These are phyloP conservation scores for Chrysoporthe austroafricana DNA, from an alignment of 2,329 filamentous ascomycete species.

Conservation along the genomic window DNA sequence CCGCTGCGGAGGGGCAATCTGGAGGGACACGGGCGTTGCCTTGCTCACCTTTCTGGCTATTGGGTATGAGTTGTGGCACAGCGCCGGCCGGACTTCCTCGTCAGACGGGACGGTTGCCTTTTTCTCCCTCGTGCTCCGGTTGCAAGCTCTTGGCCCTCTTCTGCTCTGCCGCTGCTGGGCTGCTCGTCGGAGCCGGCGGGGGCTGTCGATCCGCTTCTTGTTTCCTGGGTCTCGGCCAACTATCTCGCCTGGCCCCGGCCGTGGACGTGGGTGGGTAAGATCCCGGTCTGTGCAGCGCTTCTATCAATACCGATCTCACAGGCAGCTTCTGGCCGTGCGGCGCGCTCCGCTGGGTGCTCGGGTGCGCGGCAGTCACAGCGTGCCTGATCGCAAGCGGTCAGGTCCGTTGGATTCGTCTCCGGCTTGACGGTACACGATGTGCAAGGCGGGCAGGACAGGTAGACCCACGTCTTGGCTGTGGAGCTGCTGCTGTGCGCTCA, in stretches of 20 bases:
- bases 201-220: no score
- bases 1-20: background rate
- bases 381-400: conserved; percentile 11
- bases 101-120: background rate
- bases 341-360: background rate
- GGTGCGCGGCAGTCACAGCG: background rate
- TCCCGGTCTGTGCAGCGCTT: background rate
- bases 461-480: background rate
- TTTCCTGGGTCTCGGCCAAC: no score
- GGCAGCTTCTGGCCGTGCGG: background rate
- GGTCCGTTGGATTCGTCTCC: background rate
- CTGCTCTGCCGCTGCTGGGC: no score
- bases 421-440: conserved; percentile 16
- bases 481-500: conserved; percentile 4
- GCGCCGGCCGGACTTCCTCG: conserved; percentile 2
- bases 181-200: no score
- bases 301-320: background rate
- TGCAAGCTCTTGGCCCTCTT: no score
- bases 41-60: background rate
- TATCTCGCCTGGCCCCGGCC: no score
- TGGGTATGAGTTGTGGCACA: background rate
- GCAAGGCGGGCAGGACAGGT: conserved; percentile 9
- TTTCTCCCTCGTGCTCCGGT: background rate
- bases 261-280: no score
- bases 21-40: background rate